Base-by-base conservation (phyloP, 73 alveolate genomes). In the Stentor roeselii region DNA sequence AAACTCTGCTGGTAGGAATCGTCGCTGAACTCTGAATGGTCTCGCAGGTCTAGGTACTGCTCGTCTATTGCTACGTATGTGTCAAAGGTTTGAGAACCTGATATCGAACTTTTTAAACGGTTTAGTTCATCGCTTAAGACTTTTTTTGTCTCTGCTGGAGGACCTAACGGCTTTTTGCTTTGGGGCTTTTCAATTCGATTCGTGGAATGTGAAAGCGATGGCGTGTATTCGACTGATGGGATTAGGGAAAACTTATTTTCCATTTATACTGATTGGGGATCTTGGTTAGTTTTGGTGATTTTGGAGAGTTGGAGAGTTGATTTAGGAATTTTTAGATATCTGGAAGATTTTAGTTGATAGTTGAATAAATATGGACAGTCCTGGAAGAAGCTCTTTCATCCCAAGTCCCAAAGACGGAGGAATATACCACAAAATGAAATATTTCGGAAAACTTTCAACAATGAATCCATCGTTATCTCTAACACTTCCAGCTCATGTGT, bases 71-170 rank as follows among this genome's bases (percentile, higher is more conserved):
- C 11, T 34, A 67, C 11, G 80, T 67, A 67, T 30, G 80, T 67
- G 21, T 67, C 80, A 27, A 67, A 32, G 2, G 80, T 67, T 2
- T 67, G 80, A 32, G 41, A 21, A n/a, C 80, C 80, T 0, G 80
- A 15, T 0, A 67, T 67, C 37, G 80, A n/a, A 21, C 11, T 21
- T 67, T 67, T 67, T 34, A 67, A 32, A 1, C 37, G n/a, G 41
- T 27, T 34, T 1, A 21, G 37, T 32, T 67, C 80, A 27, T 67
- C 80, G n/a, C 21, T 21, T 21, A 67, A 21, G n/a, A 32, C 37
- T 0, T 21, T 32, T 67, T 67, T 67, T 2, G 80, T 67, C 42
- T 67, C 41, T 14, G 80, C 41, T 67, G 80, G 80, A 67, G 80
- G 80, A 67, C 80, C 80, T 21, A 34, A 14, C 0, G 80, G 80